Percentiles rank a stretch among this genome's conserved stretches.
Evolutionary conservation across 345 rosid genomes (phyloP).

Genomic region (Lepidium aucheri): DNA sequence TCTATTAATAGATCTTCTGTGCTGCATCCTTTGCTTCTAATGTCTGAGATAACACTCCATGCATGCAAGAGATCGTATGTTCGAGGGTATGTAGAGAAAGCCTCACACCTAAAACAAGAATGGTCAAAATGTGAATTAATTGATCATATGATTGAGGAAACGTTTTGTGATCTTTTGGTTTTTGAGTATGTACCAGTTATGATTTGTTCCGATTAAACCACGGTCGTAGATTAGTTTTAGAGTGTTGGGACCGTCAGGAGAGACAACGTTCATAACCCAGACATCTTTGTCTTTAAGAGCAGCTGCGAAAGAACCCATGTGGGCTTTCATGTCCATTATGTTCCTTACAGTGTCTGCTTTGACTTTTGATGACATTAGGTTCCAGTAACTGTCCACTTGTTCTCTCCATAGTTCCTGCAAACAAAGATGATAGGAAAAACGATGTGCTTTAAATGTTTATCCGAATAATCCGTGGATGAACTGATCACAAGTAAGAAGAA

Average conservation of each 20-base stretch:
- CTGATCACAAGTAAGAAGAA: neutral
- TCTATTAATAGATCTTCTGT: conserved; percentile 71
- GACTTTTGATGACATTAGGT: conserved; percentile 65
- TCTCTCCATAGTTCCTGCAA: conserved; percentile 68
- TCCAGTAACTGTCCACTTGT: conserved; percentile 76
- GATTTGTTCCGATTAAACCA: conserved; percentile 69
- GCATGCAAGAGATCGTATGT: conserved; percentile 89
- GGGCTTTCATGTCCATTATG: conserved; percentile 97
- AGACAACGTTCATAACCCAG: conserved; percentile 90
- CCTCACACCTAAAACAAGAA: conserved; percentile 63
- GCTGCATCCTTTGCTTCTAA: conserved; percentile 70
- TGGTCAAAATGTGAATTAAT: neutral
- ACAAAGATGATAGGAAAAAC: neutral
- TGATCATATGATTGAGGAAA: neutral
- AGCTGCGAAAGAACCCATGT: conserved; percentile 88
- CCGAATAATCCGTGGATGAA: neutral
- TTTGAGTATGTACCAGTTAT: conserved; percentile 54
- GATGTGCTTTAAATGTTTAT: neutral
- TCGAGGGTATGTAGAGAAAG: conserved; percentile 85
- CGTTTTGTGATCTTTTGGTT: neutral
- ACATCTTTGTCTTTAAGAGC: conserved; percentile 78
- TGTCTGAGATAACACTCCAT: conserved; percentile 58
- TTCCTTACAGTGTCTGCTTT: conserved; percentile 67
- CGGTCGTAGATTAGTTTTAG: conserved; percentile 79
- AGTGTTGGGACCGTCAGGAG: conserved; percentile 76